Evolutionary conservation across 257 asterid genomes (phyloP), one percentile per base, ranked within the genome.

Genomic region (Przewalskia tangutica): DNA sequence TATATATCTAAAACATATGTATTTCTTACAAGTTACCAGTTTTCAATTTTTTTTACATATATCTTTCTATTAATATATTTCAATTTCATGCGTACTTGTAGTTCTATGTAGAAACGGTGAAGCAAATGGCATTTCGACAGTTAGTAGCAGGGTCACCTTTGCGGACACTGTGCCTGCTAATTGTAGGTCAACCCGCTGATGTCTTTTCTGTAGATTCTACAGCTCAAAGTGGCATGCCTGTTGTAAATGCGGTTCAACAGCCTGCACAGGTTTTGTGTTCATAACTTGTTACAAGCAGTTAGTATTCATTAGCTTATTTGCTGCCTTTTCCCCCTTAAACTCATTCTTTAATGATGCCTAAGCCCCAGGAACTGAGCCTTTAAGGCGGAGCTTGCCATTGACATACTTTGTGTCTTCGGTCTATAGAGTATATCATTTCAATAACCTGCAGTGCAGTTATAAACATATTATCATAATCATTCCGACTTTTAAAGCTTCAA

Each of bases 161-260:
- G 92, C 89, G 99, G 82, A 94, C 99, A 55, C 84, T 96, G 84
- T 96, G 98, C 89, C 88, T 96, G 44, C 89, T 96, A 84, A 93
- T 96, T 89, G 97, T 98, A 82, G 97, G 97, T 79, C 95, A 90
- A 84, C 99, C 98, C 56, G 97, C 97, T 55, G 98, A 92, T 84
- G 97, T 96, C 50, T 96, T 96, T 86, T 87, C 94, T 56, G 84
- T 86, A 12, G 97, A 88, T 80, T 79, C 75, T 32, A 53, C 94
- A 34, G 84, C 89, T 84, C 84, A 82, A 64, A 88, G 79, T 82
- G 87, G 83, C 88, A 86, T 84, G 85, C 59, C 87, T 82, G 92
- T 87, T 85, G 84, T 71, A 82, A 90, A 83, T 88, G 84, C 84
- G 81, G 82, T 88, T 81, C 98, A 90, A 83, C 92, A 93, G 81